Evolutionary conservation across 768 basidiomycete species (phyloP).

Genomic region (Wakefieldia striispora): DNA sequence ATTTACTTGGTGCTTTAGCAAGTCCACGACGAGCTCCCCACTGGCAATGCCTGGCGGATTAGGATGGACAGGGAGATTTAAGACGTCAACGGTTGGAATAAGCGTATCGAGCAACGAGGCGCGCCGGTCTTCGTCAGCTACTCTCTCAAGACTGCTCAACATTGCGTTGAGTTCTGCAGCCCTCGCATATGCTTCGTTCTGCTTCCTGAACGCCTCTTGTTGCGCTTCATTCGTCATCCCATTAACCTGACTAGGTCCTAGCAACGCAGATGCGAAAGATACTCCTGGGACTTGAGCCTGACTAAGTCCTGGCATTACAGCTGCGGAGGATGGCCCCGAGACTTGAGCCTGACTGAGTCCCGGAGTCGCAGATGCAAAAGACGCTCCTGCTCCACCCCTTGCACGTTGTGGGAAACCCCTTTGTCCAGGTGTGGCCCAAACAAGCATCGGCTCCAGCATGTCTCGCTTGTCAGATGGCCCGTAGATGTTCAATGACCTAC

Average conservation of each 20-base stretch:
- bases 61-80: conserved; percentile 67
- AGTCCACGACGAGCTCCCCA: conserved; percentile 66
- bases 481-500: conserved; percentile 69
- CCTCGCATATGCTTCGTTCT: conserved; percentile 48
- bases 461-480: conserved; percentile 59
- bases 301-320: conserved; percentile 12
- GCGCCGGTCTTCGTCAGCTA: conserved; percentile 74
- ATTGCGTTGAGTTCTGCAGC: conserved; percentile 68
- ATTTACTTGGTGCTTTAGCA: conserved; percentile 78
- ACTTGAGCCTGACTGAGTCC: conserved; percentile 7
- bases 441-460: conserved; percentile 60
- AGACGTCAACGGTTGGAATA: conserved; percentile 65
- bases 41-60: conserved; percentile 67
- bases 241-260: conserved; percentile 18
- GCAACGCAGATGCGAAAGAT: conserved; percentile 22
- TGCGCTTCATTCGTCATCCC: conserved; percentile 34
- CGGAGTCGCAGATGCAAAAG: conserved; percentile 19
- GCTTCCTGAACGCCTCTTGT: conserved; percentile 29
- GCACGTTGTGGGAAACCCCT: conserved; percentile 46
- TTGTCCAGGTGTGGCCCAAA: conserved; percentile 74
- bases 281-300: conserved; percentile 7
- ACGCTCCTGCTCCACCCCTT: conserved; percentile 10
- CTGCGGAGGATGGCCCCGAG: conserved; percentile 22
- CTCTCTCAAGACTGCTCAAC: conserved; percentile 66
- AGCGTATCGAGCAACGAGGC: conserved; percentile 68